A percentile compares a stretch with the other conserved stretches of the same genome.
Conservation (phyloP, 2,329 filamentous ascomycete species). For the Tothia fuscella region DNA sequence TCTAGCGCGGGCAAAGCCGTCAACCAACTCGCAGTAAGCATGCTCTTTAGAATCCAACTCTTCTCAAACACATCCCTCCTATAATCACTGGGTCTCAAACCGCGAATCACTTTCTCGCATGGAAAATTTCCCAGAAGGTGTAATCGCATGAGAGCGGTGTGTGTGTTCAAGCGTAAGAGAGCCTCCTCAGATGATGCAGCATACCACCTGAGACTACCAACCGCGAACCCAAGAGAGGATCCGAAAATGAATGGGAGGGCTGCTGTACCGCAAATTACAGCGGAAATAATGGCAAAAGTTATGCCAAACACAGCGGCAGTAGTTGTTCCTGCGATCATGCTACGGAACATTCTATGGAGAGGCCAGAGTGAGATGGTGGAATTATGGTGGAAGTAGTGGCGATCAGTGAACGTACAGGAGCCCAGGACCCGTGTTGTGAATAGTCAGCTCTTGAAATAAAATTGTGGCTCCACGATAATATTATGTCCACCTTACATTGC, state of each 20-base stretch:
- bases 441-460: neutral
- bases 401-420: neutral
- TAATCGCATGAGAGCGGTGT: neutral
- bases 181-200: neutral
- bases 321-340: conserved; percentile 4
- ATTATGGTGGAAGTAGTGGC: no score
- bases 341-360: conserved; percentile 1
- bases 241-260: neutral
- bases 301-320: conserved; percentile 4
- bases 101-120: neutral
- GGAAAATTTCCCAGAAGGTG: neutral
- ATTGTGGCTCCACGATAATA: neutral
- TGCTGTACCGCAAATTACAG: neutral
- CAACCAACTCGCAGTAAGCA: conserved; percentile 2
- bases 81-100: no score
- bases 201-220: neutral
- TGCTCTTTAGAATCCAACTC: neutral
- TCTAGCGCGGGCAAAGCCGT: neutral
- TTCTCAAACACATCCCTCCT: neutral
- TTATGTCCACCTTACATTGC: neutral
- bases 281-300: neutral
- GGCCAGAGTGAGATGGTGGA: neutral
- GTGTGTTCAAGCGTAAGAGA: neutral
- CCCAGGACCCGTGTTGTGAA: neutral
- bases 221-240: neutral